Conservation (phyloP, 164 flowering plant species). For the Liquidambar formosana region DNA sequence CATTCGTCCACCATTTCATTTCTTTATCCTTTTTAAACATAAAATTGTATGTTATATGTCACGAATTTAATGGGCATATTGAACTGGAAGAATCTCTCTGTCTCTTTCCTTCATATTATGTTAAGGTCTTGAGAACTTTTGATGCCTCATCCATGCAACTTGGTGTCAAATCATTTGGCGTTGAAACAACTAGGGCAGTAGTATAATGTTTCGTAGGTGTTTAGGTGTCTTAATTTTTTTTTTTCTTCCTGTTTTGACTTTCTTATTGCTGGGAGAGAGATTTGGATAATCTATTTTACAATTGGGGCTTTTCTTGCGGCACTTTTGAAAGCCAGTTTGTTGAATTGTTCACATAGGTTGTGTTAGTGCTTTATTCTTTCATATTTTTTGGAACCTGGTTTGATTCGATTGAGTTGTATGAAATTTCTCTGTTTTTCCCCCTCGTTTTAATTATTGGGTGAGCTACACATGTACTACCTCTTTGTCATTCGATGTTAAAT, state of each 20-base stretch:
- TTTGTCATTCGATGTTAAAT: too few relatives aligned
- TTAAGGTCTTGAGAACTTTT: not conserved
- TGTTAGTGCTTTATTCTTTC: too few relatives aligned
- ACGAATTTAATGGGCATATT: conserved; percentile 20
- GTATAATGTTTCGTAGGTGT: conserved; percentile 22
- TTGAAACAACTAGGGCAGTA: not conserved
- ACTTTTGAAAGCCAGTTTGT: too few relatives aligned
- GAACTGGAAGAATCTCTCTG: conserved; percentile 37
- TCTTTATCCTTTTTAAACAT: conserved; percentile 17
- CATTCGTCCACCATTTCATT: conserved; percentile 23
- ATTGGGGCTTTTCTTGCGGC: not conserved
- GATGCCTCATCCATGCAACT: not conserved
- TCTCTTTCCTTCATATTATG: not conserved
- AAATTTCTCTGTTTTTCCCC: too few relatives aligned
- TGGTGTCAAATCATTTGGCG: not conserved
- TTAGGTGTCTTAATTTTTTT: not conserved
- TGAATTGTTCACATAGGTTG: too few relatives aligned
- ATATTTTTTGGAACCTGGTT: too few relatives aligned
- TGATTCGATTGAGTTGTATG: too few relatives aligned
- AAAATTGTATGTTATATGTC: conserved; percentile 10
- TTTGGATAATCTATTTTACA: not conserved
- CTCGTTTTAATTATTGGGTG: too few relatives aligned
- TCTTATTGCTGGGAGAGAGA: not conserved
- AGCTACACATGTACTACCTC: too few relatives aligned
- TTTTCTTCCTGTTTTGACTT: not conserved